Percentiles rank a stretch among this genome's conserved stretches.
phyloP scores from a whole-genome alignment of 768 basidiomycete genomes.

The Hirschioporus abietinus region DNA sequence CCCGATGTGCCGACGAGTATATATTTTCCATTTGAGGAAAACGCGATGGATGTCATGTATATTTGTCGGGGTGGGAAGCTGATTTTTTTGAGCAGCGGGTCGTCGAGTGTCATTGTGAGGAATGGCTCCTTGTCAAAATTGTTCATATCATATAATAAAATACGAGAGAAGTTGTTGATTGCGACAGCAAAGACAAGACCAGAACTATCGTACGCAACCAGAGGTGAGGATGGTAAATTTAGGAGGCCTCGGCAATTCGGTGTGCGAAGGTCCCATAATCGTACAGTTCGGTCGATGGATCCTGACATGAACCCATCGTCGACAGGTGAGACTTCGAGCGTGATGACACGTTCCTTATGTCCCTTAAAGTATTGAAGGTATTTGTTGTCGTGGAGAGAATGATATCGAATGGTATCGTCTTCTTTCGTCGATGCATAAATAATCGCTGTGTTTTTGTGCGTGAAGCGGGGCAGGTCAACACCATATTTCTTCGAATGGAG shows the following conservation, averaged over 20 bases:
- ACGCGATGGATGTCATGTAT: conserved; percentile 85
- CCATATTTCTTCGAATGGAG: conserved; percentile 96
- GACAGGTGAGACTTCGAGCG: conserved; percentile 85
- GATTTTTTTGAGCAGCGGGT: conserved; percentile 67
- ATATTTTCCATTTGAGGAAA: conserved; percentile 87
- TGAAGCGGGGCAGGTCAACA: conserved; percentile 89
- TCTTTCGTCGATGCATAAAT: conserved; percentile 92
- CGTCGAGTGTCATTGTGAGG: conserved; percentile 74
- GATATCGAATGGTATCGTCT: conserved; percentile 92
- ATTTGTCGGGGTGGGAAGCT: conserved; percentile 85
- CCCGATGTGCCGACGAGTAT: conserved; percentile 91
- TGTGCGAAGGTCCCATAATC: conserved; percentile 90
- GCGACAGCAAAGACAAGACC: conserved; percentile 85
- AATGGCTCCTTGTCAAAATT: conserved; percentile 94
- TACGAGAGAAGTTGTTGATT: conserved; percentile 75
- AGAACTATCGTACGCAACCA: conserved; percentile 78
- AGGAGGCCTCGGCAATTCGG: conserved; percentile 74
- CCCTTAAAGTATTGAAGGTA: conserved; percentile 95
- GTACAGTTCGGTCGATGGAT: conserved; percentile 89
- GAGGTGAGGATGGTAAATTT: conserved; percentile 66
- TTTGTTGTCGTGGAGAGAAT: conserved; percentile 93
- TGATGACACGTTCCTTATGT: conserved; percentile 84
- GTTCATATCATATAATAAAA: conserved; percentile 79
- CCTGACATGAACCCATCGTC: conserved; percentile 97
- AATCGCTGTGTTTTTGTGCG: conserved; percentile 82